Conservation (phyloP, 352 stramenopile species). For the Blastocystis sp. region DNA sequence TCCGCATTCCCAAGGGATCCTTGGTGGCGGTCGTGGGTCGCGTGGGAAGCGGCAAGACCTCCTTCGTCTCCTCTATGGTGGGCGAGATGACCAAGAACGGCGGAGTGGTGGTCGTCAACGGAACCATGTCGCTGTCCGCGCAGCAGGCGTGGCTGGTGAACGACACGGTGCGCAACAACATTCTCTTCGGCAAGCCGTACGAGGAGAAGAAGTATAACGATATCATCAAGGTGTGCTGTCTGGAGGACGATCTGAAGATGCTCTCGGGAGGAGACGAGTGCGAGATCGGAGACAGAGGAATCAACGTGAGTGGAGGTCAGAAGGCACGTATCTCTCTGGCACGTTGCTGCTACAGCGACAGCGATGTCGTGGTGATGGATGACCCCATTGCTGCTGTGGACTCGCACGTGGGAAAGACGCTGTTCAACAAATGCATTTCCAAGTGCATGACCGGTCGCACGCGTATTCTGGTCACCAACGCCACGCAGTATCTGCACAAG, state of each 20-base stretch:
- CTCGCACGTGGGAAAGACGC: constrained; percentile 64
- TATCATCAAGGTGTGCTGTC: constrained; percentile 67
- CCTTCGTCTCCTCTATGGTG: constrained; percentile 80
- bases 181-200: constrained; percentile 71
- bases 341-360: constrained; percentile 63
- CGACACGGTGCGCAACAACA: constrained; percentile 79
- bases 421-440: constrained; percentile 68
- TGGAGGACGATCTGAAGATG: constrained; percentile 69
- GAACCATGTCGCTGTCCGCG: constrained; percentile 71
- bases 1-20: constrained; percentile 28
- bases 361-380: constrained; percentile 63
- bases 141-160: constrained; percentile 83
- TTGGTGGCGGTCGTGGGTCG: constrained; percentile 78
- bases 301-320: constrained; percentile 69
- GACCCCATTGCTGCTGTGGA: constrained; percentile 63
- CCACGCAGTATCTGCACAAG: constrained; percentile 64
- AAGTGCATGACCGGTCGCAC: constrained; percentile 66
- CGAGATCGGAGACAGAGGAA: constrained; percentile 71
- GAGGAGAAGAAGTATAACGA: constrained; percentile 66
- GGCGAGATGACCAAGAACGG: constrained; percentile 73
- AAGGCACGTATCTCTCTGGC: constrained; percentile 64
- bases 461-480: constrained; percentile 66
- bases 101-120: constrained; percentile 61
- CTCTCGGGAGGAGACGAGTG: constrained; percentile 71
- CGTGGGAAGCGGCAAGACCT: constrained; percentile 85